Base-by-base conservation (phyloP, 768 basidiomycete species). In the Clavaria fumosa region DNA sequence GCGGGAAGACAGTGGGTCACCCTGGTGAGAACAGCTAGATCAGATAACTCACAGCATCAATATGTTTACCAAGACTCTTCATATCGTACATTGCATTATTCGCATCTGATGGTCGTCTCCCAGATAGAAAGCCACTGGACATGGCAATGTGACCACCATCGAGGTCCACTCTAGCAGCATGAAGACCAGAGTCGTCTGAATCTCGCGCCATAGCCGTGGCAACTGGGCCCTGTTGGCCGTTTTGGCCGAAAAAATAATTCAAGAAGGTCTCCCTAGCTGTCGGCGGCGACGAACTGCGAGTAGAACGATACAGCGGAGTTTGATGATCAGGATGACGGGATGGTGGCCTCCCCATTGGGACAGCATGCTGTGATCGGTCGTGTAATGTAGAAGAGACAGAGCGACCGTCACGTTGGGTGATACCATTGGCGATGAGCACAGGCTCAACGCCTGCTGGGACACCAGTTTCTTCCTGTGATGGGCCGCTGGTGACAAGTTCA, bases 31-130 rank as follows among this genome's bases (percentile, higher is more conserved):
- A 42, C 9, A 12, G 35, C 28, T 42, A 21, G 23, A 42, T 26
- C 28, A 44, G 30, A 45, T 37, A 38, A 74, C 85, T 68, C 51
- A 96, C 91, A 45, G 91, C 85, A 58, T 99, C 95, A 42, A 99
- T 84, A 51, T 99, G 95, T 59, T 82, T 90, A 30, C 91, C 89
- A 37, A 97, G 65, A 52, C 89, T 95, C 68, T 89, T 96, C 95
- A 99, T 99, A 55, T 97, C 95, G 55, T 77, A 96, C 33, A 84
- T 90, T 39, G 90, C 82, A 48, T 69, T 81, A 53, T 65, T 81
- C 34, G 65, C 80, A 47, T 90, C 84, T 34, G 83, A 53, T 7
- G 65, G 62, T 35, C 70, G 61, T 58, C 74, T 78, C 10, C 72
- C 70, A 14, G 72, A 71, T 70, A 82, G 66, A 19, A 83, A 52